Evolutionary conservation across 2,329 filamentous ascomycete species (phyloP).

Genomic region (Clarireedia sp.): DNA sequence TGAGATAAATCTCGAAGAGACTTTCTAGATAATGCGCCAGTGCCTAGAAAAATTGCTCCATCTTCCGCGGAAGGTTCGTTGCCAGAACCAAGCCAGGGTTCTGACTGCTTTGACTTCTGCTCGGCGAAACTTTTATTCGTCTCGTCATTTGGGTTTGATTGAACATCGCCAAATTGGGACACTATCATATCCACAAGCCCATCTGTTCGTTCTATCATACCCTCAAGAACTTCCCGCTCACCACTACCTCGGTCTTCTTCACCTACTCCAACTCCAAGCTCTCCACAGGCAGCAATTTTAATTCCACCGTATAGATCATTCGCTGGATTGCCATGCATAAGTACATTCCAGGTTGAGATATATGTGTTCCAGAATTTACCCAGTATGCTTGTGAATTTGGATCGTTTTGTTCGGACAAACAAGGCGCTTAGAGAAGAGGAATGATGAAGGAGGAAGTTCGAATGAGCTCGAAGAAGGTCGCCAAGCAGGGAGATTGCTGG

Average conservation of each 20-base stretch:
- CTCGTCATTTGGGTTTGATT: conserved; percentile 25
- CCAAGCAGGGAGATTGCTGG: conserved; percentile 69
- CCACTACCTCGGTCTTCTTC: conserved; percentile 93
- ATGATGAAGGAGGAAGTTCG: conserved; percentile 82
- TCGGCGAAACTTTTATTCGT: conserved; percentile 15
- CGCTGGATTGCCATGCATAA: conserved; percentile 82
- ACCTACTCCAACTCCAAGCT: conserved; percentile 87
- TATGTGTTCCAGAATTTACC: conserved; percentile 73
- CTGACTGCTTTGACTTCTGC: conserved; percentile 27
- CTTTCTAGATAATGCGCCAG: conserved; percentile 61
- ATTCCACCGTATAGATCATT: conserved; percentile 72
- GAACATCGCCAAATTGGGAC: conserved; percentile 62
- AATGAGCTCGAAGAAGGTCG: conserved; percentile 76
- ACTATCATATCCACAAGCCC: conserved; percentile 85
- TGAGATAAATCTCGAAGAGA: conserved; percentile 67
- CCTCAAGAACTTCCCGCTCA: conserved; percentile 86
- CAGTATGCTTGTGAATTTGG: conserved; percentile 64
- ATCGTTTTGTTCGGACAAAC: conserved; percentile 54
- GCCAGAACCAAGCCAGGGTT: conserved; percentile 66
- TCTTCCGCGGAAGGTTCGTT: conserved; percentile 62
- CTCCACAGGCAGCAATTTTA: conserved; percentile 82
- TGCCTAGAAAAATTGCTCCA: conserved; percentile 78
- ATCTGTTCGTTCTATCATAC: conserved; percentile 69
- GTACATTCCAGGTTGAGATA: conserved; percentile 72
- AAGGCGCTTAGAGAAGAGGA: conserved; percentile 64